Evolutionary conservation across 331 rosid species (phyloP), one percentile per base, ranked within the genome.

Genomic region (Dryas integrifolia): DNA sequence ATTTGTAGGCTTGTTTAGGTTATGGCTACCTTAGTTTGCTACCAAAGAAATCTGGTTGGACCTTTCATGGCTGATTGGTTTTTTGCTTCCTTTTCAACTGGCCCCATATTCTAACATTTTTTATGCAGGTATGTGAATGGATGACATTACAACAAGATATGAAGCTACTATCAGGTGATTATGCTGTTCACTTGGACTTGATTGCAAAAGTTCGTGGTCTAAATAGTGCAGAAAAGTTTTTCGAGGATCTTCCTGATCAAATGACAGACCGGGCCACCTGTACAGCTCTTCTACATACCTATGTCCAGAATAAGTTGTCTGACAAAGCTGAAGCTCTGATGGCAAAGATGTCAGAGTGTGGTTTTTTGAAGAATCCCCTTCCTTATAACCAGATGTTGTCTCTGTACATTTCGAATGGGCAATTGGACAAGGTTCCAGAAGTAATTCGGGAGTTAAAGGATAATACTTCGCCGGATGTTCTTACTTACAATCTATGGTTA

Each of bases 131-230:
- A 21, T 94, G 96, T 77, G 98, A 94, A 84, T 94, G 98, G 97
- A 91, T 89, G 98, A 86, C 83, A 70, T 72, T 80, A 68, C 96
- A 89, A 79, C 68, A 86, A 69, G 90, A 89, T 72, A 82, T 91
- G 58, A 86, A 85, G 79, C 82, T 91, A 72, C 79, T 79, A 51
- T 78, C 86, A 7, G 97, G 97, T 41, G 98, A 94, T 66, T 91
- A 91, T 75, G 98, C 96, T 6, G 84, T 89, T 74, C 96, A 91
- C 77, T 87, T 94, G 83, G 98, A 94, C 80, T 91, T 94, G 87
- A 82, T 94, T 85, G 86, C 90, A 8, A 94, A 94, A 89, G 86
- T 91, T 61, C 92, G 96, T 0, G 97, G 98, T 43, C 72, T 94
- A 61, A 80, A 58, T 45, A 86, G 95, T 48, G 96, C 97, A 2